A percentile compares a stretch with the other conserved stretches of the same genome.
Evolutionary conservation across 495 filamentous ascomycete genomes (phyloP).

Genomic region (Aspergillus ostianus): DNA sequence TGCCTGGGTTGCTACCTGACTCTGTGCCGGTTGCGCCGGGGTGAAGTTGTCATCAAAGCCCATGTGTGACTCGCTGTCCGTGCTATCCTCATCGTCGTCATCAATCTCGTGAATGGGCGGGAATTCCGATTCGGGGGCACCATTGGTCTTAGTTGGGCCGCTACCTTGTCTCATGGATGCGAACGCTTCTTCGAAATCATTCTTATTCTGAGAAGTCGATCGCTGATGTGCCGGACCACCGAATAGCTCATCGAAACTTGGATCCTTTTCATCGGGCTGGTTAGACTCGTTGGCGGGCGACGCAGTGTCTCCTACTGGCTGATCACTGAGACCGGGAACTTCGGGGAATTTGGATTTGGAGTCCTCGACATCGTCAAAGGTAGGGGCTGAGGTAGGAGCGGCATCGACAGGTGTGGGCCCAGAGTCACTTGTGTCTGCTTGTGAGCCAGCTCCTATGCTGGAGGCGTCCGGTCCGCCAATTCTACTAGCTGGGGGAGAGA

Average conservation of each 20-base stretch:
- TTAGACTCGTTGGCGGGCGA: constrained; percentile 24
- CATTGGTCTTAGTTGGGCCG: constrained; percentile 25
- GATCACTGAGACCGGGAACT: constrained; percentile 21
- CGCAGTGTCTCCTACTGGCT: constrained; percentile 16
- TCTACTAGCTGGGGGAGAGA: constrained; percentile 75
- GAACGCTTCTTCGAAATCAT: constrained; percentile 50
- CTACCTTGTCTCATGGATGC: constrained; percentile 38
- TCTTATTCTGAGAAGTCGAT: constrained; percentile 57
- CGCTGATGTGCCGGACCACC: constrained; percentile 52
- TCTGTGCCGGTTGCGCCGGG: constrained; percentile 60
- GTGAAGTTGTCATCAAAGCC: constrained; percentile 95
- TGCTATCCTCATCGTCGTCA: constrained; percentile 68
- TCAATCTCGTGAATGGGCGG: constrained; percentile 90
- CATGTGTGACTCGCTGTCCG: constrained; percentile 62
- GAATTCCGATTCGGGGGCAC: constrained; percentile 62
- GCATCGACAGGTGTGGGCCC: constrained; percentile 22
- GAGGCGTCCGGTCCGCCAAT: constrained; percentile 53
- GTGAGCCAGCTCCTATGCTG: constrained; percentile 59
- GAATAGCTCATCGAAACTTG: constrained; percentile 55
- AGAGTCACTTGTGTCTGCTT: constrained; percentile 32
- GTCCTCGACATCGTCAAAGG: constrained; percentile 45
- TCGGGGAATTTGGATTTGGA: constrained; percentile 29
- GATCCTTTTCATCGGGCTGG: constrained; percentile 28
- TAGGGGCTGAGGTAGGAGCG: constrained; percentile 32
- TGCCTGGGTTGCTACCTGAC: constrained; percentile 17